phyloP scores from a whole-genome alignment of 148 eudicot species.

The Spergularia bocconei region DNA sequence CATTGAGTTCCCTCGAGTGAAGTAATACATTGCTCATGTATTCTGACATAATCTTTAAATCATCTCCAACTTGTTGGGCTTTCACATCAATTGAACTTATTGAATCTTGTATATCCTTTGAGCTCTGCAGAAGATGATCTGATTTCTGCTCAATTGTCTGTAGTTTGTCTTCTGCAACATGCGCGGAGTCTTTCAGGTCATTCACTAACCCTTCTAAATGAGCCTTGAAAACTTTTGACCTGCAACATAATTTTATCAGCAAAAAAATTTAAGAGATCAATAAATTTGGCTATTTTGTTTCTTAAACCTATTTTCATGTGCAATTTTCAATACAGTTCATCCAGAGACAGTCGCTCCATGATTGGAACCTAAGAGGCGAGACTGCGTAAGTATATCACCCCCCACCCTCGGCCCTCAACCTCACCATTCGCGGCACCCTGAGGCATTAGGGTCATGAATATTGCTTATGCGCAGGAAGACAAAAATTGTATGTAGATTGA shows the following conservation, averaged over 20 bases:
- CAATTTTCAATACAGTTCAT: no score
- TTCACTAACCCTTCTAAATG: conserved; percentile 76
- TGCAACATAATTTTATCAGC: conserved; percentile 23
- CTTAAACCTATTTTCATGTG: no score
- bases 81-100: conserved; percentile 44
- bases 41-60: conserved; percentile 45
- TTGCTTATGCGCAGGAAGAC: background rate
- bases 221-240: conserved; percentile 60
- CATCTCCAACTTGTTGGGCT: conserved; percentile 45
- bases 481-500: background rate
- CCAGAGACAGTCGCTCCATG: background rate
- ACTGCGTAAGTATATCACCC: background rate
- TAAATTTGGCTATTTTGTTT: no score
- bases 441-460: background rate
- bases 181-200: conserved; percentile 59
- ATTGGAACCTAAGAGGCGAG: background rate
- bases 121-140: conserved; percentile 38
- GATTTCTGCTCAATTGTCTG: conserved; percentile 52
- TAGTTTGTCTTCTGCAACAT: conserved; percentile 57
- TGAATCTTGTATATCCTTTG: conserved; percentile 49
- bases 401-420: background rate
- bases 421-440: background rate
- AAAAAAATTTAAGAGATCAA: background rate
- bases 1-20: conserved; percentile 46
- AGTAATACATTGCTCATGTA: conserved; percentile 37